Evolutionary conservation across 2,329 filamentous ascomycete genomes (phyloP).

Genomic region (Cyphellophora attinorum): DNA sequence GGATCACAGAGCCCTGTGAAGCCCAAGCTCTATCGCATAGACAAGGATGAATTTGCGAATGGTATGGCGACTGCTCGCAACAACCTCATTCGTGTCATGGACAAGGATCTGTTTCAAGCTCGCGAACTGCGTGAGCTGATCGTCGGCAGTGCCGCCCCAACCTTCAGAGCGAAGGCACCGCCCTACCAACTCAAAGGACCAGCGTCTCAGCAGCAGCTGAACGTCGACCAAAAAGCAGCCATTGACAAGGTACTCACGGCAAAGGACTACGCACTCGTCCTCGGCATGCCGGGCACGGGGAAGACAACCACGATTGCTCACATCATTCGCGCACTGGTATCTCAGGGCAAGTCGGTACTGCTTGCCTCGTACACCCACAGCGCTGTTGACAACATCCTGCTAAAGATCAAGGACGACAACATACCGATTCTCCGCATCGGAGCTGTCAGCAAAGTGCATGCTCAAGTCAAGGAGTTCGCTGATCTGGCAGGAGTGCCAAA

Average conservation of each 20-base stretch:
- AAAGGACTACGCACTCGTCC: constrained; percentile 87
- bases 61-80: constrained; percentile 93
- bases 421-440: constrained; percentile 80
- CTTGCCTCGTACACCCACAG: constrained; percentile 95
- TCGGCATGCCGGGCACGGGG: constrained; percentile 96
- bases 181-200: constrained; percentile 50
- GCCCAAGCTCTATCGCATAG: constrained; percentile 64
- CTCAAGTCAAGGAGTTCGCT: constrained; percentile 77
- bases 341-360: constrained; percentile 83
- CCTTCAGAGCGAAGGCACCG: constrained; percentile 58
- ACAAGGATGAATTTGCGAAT: constrained; percentile 98
- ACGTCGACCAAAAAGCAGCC: constrained; percentile 75
- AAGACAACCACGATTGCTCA: constrained; percentile 98
- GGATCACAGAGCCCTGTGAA: constrained; percentile 12
- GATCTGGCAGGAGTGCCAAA: constrained; percentile 66
- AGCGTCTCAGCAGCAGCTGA: constrained; percentile 56
- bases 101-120: constrained; percentile 61
- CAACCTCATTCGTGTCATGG: constrained; percentile 89
- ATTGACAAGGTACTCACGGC: constrained; percentile 95
- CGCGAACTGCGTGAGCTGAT: constrained; percentile 68
- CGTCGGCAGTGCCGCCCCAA: constrained; percentile 63
- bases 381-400: constrained; percentile 91
- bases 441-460: constrained; percentile 73
- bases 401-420: constrained; percentile 75
- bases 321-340: constrained; percentile 82